Conservation (phyloP, 2,329 filamentous ascomycete genomes). For the Hypomyces rosellus region DNA sequence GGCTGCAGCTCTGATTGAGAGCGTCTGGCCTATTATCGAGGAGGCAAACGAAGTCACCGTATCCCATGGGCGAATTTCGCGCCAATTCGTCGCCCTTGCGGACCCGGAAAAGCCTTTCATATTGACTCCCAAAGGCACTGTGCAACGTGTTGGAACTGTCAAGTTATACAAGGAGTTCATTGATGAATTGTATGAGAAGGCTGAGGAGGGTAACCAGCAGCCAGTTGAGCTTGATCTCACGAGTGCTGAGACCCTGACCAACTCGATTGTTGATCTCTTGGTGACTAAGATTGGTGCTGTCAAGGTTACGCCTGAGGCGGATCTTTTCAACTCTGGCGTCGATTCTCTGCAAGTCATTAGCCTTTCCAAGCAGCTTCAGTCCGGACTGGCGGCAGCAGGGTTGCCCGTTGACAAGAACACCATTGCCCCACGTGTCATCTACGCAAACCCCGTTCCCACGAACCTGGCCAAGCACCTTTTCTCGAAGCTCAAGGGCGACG, state of each 20-base stretch:
- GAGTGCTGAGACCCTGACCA: constrained; percentile 17
- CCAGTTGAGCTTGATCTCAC: constrained; percentile 14
- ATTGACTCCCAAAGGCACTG: constrained; percentile 39
- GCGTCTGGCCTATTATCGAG: constrained; percentile 38
- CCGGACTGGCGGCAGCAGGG: constrained; percentile 16
- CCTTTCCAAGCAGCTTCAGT: constrained; percentile 15
- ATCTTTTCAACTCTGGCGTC: constrained; percentile 33
- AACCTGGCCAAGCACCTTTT: constrained; percentile 18
- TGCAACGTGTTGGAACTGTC: constrained; percentile 35
- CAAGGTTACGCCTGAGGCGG: constrained; percentile 19
- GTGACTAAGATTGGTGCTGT: constrained; percentile 12
- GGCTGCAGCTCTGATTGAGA: constrained; percentile 29
- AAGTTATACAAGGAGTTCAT: constrained; percentile 39
- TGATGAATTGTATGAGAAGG: constrained; percentile 32
- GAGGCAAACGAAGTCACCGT: constrained; percentile 37
- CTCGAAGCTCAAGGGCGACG: constrained; percentile 6
- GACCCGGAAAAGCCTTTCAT: constrained; percentile 36
- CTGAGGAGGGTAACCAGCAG: constrained; percentile 19
- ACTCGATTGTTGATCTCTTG: constrained; percentile 19
- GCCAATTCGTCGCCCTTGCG: constrained; percentile 33
- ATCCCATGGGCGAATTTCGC: constrained; percentile 39
- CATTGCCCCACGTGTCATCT: constrained; percentile 21
- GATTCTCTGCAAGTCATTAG: constrained; percentile 34
- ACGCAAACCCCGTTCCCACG: constrained; percentile 23
- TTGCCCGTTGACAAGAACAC: constrained; percentile 7